Conservation (phyloP, 805 yeast genomes). For the Ogataea pignaliae region DNA sequence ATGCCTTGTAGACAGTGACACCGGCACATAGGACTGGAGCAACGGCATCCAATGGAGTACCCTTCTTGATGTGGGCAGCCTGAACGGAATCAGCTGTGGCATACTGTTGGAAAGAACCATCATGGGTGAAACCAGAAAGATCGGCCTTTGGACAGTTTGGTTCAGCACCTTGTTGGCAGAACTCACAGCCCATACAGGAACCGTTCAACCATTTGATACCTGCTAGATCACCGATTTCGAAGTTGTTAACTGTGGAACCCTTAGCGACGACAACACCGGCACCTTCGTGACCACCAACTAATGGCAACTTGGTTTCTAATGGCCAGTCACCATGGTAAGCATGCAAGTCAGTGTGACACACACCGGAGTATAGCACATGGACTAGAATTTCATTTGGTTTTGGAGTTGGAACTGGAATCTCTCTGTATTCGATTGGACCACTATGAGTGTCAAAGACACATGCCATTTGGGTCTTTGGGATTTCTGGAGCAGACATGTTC, state of each 20-base stretch:
- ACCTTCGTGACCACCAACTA: conserved; percentile 83
- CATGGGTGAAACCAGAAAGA: conserved; percentile 82
- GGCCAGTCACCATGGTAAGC: conserved; percentile 93
- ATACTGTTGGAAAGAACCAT: conserved; percentile 89
- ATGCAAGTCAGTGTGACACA: conserved; percentile 86
- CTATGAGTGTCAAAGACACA: conserved; percentile 57
- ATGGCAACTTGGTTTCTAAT: conserved; percentile 58
- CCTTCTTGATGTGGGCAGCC: conserved; percentile 73
- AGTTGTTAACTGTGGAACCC: conserved; percentile 60
- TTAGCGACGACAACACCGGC: conserved; percentile 73
- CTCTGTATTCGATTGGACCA: conserved; percentile 57
- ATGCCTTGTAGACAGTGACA: conserved; percentile 84
- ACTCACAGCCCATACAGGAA: conserved; percentile 67
- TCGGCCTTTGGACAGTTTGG: conserved; percentile 66
- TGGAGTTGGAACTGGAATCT: conserved; percentile 72
- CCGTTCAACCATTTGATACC: conserved; percentile 78
- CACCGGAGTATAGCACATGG: conserved; percentile 80
- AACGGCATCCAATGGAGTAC: conserved; percentile 66
- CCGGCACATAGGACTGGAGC: conserved; percentile 90
- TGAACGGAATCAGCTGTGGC: conserved; percentile 85
- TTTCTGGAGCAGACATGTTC: conserved; percentile 6
- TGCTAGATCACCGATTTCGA: conserved; percentile 70
- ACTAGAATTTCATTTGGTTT: conserved; percentile 67
- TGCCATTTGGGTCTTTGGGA: conserved; percentile 63
- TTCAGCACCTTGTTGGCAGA: conserved; percentile 56